Conservation (phyloP, 1,139 yeast species). For the Debaryomycetaceae sp. region DNA sequence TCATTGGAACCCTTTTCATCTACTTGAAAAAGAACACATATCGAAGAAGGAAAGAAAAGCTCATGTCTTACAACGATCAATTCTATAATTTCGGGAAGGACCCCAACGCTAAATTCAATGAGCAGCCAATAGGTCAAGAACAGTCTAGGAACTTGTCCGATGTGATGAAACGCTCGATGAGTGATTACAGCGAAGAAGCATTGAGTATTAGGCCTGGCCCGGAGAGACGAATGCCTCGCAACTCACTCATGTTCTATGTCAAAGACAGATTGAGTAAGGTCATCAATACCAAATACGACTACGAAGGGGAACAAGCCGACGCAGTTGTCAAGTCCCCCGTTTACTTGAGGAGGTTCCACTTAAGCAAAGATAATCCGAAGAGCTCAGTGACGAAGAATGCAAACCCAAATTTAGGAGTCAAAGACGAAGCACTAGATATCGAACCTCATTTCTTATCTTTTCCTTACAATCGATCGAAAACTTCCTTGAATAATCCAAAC, state of each 20-base stretch:
- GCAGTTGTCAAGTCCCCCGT: constrained; percentile 26
- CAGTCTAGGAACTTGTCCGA: background rate
- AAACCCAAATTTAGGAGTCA: background rate
- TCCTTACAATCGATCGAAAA: constrained; percentile 4
- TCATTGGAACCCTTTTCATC: constrained; percentile 21
- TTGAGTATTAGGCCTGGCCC: constrained; percentile 1
- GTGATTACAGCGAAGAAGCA: constrained; percentile 1
- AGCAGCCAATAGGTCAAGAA: background rate
- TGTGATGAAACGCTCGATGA: constrained; percentile 4
- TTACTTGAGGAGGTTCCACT: constrained; percentile 32
- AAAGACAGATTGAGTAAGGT: constrained; percentile 17
- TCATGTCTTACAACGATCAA: constrained; percentile 9
- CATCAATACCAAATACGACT: constrained; percentile 4
- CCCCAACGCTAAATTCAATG: background rate
- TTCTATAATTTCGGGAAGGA: constrained; percentile 4
- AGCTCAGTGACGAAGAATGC: background rate
- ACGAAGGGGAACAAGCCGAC: constrained; percentile 5
- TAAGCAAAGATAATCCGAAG: constrained; percentile 9
- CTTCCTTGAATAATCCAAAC: background rate
- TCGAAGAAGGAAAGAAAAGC: constrained; percentile 8
- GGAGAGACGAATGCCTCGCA: constrained; percentile 3
- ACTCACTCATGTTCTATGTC: constrained; percentile 11
- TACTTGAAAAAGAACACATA: constrained; percentile 16
- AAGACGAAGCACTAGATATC: background rate
- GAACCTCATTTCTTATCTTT: constrained; percentile 6